Conservation (phyloP, 306 rosid species). For the Vigna trinervia region DNA sequence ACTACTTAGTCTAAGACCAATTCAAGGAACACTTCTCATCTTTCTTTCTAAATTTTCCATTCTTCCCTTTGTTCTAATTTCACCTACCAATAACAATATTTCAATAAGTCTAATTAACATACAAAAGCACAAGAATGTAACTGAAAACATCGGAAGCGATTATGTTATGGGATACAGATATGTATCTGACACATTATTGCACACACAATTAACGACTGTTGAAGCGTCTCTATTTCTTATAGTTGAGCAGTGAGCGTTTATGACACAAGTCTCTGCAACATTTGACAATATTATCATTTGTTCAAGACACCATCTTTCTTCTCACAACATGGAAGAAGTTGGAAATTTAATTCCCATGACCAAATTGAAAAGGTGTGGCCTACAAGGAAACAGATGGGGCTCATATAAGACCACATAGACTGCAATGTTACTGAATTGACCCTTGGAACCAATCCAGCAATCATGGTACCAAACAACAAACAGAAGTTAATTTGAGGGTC, state of each 20-base stretch:
- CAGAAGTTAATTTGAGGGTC: conserved; percentile 29
- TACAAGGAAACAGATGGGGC: conserved; percentile 16
- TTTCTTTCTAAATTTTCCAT: no score
- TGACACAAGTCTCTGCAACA: not conserved
- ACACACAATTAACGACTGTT: not conserved
- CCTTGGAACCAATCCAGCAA: conserved; percentile 29
- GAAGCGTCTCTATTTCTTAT: not conserved
- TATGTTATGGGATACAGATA: no score
- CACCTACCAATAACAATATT: no score
- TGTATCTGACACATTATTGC: not conserved
- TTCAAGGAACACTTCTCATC: no score
- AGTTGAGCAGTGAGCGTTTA: conserved; percentile 11
- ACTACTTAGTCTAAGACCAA: no score
- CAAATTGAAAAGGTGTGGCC: not conserved
- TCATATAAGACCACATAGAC: not conserved
- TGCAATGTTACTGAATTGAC: conserved; percentile 23
- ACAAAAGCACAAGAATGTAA: not conserved
- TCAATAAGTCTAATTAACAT: no score
- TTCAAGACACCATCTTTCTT: conserved; percentile 18
- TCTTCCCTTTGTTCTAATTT: no score
- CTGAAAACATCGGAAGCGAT: not conserved
- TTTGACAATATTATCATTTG: conserved; percentile 6
- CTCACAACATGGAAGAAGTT: conserved; percentile 30
- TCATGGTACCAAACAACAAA: conserved; percentile 36
- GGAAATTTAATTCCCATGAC: conserved; percentile 29